Base-by-base conservation (phyloP, 371 early-diverging fungal genomes). In the Mortierella sp. region DNA sequence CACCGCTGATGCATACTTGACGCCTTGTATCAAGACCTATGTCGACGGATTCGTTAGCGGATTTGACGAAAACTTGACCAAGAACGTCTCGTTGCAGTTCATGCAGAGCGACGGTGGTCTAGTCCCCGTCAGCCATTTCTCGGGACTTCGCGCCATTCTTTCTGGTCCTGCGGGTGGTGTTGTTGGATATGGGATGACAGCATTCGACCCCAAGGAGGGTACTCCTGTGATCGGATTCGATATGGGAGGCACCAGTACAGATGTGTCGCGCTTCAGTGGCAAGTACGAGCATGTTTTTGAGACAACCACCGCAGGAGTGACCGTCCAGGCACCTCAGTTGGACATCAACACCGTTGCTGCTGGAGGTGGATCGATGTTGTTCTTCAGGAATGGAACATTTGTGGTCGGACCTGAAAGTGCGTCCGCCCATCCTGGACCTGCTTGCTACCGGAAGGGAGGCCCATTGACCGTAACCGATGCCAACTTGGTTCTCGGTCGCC, bases 41-140 rank as follows among this genome's bases (percentile, higher is more conserved):
- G 92, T 98, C 26, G 88, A 94, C 58, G 95, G 96, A 1, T 98
- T 98, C 84, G 90, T 94, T 7, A 88, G 91, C 42, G 98, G 98
- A 1, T 98, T 99, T 83, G 97, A 97, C 84, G 93, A 92, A 48
- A 92, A 94, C 14, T 89, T 95, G 42, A 60, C 70, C 24, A 84
- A 88, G 31, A 90, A 91, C 10, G 95, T 96, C 11, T 91, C 93
- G 16, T 89, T 98, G 47, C 97, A 97, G 85, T 98, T 99, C 87
- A 99, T 99, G 99, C 98, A 97, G 88, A 95, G 95, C 72, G 98
- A 98, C 85, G 99, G 99, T 77, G 99, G 98, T 1, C 89, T 99
- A 2, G 94, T 95, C 0, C 95, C 97, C 16, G 97, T 97, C 10
- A 89, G 92, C 68, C 89, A 91, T 70, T 98, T 98, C 83, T 93